phyloP scores from a whole-genome alignment of 1,284 basidiomycete genomes.

The Apiotrichum porosum region DNA sequence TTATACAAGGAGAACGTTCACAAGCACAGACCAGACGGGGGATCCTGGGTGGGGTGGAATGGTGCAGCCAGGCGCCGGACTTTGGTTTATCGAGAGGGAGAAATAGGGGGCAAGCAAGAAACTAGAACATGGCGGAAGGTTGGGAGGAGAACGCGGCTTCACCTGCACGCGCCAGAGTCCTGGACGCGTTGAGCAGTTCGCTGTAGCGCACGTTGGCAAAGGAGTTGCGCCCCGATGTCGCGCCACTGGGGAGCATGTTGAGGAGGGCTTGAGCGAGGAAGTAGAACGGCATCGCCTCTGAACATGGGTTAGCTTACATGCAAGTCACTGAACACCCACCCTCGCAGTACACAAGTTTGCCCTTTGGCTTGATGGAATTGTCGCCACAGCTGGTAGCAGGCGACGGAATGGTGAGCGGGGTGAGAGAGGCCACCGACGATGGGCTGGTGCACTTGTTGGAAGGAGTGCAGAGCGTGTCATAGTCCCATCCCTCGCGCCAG shows the following conservation, averaged over 20 bases:
- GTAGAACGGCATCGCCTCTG: conserved; percentile 50
- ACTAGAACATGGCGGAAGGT: no score
- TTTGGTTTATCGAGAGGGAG: no score
- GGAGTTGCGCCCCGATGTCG: conserved; percentile 32
- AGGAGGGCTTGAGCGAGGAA: conserved; percentile 49
- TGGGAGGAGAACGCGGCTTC: no score
- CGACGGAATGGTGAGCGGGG: not conserved
- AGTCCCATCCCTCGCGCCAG: conserved; percentile 52
- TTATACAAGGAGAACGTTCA: no score
- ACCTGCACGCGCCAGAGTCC: conserved; percentile 32
- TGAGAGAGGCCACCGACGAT: not conserved
- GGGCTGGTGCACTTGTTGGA: not conserved
- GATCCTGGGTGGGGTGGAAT: no score
- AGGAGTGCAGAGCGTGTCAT: conserved; percentile 43
- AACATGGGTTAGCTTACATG: not conserved
- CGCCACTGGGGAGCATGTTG: conserved; percentile 19
- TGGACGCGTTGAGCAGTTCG: conserved; percentile 43
- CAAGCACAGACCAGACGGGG: no score
- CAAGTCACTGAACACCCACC: conserved; percentile 17
- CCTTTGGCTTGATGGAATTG: conserved; percentile 3
- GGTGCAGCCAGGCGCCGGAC: no score
- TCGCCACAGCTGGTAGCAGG: not conserved
- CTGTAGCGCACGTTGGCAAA: conserved; percentile 37
- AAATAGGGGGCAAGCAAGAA: no score
- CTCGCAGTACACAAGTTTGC: conserved; percentile 38